Percentiles rank a stretch among this genome's conserved stretches.
Evolutionary conservation across 495 filamentous ascomycete species (phyloP).

Genomic region (Aspergillus ostianus): DNA sequence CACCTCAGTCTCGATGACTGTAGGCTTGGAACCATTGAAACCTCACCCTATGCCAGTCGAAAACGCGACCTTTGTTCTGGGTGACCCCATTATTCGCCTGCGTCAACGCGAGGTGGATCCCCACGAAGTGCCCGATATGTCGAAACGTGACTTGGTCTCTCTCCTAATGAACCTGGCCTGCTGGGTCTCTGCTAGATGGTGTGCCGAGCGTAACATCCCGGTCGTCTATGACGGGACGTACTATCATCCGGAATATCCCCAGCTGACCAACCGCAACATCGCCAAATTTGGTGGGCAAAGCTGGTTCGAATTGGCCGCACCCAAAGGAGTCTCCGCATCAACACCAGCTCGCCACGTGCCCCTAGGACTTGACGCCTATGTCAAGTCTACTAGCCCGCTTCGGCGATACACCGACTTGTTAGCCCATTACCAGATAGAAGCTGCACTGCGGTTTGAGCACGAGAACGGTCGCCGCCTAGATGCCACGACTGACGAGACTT

Average conservation of each 20-base stretch:
- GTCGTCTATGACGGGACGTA: slow-evolving; percentile 71
- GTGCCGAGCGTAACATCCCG: slow-evolving; percentile 70
- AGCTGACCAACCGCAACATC: slow-evolving; percentile 38
- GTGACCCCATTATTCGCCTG: slow-evolving; percentile 55
- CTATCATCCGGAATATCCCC: slow-evolving; percentile 53
- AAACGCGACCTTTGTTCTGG: slow-evolving; percentile 38
- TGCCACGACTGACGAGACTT: slow-evolving; percentile 33
- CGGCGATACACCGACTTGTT: slow-evolving; percentile 81
- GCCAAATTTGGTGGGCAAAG: slow-evolving; percentile 29
- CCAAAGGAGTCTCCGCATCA: slow-evolving; percentile 49
- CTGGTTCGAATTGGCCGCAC: slow-evolving; percentile 39
- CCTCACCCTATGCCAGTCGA: slow-evolving; percentile 30
- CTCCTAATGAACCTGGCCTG: slow-evolving; percentile 79
- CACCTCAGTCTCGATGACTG: slow-evolving; percentile 33
- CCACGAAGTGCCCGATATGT: slow-evolving; percentile 40
- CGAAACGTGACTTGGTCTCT: slow-evolving; percentile 47
- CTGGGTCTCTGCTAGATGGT: slow-evolving; percentile 71
- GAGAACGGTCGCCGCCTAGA: slow-evolving; percentile 52
- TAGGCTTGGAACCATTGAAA: slow-evolving; percentile 22
- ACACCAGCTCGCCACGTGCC: slow-evolving; percentile 52
- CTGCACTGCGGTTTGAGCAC: slow-evolving; percentile 69
- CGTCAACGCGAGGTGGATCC: slow-evolving; percentile 28
- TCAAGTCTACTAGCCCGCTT: slow-evolving; percentile 81
- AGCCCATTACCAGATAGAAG: slow-evolving; percentile 90
- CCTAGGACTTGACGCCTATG: slow-evolving; percentile 68